These are phyloP conservation scores for Nyssa sinensis DNA, from an alignment of 148 eudicot genomes.

Conservation along the genomic window DNA sequence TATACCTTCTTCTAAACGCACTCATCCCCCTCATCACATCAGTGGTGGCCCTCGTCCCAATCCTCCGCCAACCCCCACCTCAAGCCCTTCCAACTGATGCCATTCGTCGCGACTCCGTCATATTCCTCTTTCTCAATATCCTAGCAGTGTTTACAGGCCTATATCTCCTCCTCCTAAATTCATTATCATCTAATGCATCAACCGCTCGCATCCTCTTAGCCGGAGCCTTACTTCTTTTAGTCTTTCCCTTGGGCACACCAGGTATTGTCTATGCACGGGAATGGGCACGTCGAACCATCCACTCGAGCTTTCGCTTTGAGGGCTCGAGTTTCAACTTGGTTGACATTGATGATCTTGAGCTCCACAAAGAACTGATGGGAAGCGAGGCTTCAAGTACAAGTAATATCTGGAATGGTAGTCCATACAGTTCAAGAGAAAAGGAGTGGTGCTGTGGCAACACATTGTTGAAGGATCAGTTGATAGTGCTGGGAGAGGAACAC, in stretches of 20 bases:
- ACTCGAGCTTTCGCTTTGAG: slow-evolving; percentile 42
- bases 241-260: slow-evolving; percentile 56
- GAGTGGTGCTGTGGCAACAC: slow-evolving; percentile 29
- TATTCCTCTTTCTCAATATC: slow-evolving; percentile 57
- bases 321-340: slow-evolving; percentile 55
- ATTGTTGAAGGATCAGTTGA: slow-evolving; percentile 49
- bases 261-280: slow-evolving; percentile 59
- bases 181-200: slow-evolving; percentile 21
- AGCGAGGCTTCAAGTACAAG: not conserved
- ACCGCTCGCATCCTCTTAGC: slow-evolving; percentile 43
- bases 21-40: slow-evolving; percentile 57
- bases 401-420: not conserved
- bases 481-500: slow-evolving; percentile 80
- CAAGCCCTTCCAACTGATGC: slow-evolving; percentile 39
- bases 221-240: slow-evolving; percentile 59
- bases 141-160: slow-evolving; percentile 68
- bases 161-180: slow-evolving; percentile 68
- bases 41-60: slow-evolving; percentile 48
- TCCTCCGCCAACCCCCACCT: slow-evolving; percentile 54
- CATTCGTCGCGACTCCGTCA: slow-evolving; percentile 41
- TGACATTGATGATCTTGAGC: slow-evolving; percentile 56
- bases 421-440: slow-evolving; percentile 17
- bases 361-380: slow-evolving; percentile 43
- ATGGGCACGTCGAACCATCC: slow-evolving; percentile 48
- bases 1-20: slow-evolving; percentile 74